A percentile compares a stretch with the other conserved stretches of the same genome.
Evolutionary conservation across 345 rosid species (phyloP).

Genomic region (Carallia pectinifolia): DNA sequence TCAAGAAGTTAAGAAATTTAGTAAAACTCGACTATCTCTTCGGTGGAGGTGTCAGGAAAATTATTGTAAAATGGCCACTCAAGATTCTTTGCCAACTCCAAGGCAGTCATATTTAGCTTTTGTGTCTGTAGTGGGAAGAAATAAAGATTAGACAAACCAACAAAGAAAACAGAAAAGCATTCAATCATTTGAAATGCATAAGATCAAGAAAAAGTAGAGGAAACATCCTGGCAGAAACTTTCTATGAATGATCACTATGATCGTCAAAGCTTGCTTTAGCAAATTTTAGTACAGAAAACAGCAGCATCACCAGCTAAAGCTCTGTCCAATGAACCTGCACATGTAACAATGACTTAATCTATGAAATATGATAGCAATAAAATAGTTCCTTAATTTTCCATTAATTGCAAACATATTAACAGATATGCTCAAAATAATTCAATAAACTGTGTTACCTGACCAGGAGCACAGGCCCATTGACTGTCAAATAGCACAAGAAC

Average conservation of each 20-base stretch:
- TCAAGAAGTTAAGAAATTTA: constrained; percentile 1
- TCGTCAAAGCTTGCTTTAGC: constrained; percentile 45
- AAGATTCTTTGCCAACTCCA: constrained; percentile 56
- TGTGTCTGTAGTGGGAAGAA: constrained; percentile 51
- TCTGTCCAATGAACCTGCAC: constrained; percentile 53
- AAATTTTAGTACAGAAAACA: constrained; percentile 46
- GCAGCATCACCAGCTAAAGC: constrained; percentile 57
- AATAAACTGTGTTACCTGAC: background rate
- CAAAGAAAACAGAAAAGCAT: background rate
- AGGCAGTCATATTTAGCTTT: constrained; percentile 52
- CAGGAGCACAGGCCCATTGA: background rate
- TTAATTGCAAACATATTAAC: background rate
- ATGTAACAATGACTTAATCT: background rate
- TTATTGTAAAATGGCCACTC: constrained; percentile 64
- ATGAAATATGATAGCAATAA: too few relatives aligned
- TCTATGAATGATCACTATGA: constrained; percentile 41
- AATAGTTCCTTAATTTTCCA: too few relatives aligned
- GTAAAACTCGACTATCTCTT: constrained; percentile 46
- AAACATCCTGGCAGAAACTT: constrained; percentile 67
- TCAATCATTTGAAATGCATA: background rate
- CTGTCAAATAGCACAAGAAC: background rate
- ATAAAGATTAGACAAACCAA: background rate
- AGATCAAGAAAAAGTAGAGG: constrained; percentile 53
- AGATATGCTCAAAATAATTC: background rate
- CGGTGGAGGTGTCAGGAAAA: constrained; percentile 37